These are phyloP conservation scores for Aspergillus pseudoterreus DNA, from an alignment of 2,329 filamentous ascomycete species.

Conservation along the genomic window DNA sequence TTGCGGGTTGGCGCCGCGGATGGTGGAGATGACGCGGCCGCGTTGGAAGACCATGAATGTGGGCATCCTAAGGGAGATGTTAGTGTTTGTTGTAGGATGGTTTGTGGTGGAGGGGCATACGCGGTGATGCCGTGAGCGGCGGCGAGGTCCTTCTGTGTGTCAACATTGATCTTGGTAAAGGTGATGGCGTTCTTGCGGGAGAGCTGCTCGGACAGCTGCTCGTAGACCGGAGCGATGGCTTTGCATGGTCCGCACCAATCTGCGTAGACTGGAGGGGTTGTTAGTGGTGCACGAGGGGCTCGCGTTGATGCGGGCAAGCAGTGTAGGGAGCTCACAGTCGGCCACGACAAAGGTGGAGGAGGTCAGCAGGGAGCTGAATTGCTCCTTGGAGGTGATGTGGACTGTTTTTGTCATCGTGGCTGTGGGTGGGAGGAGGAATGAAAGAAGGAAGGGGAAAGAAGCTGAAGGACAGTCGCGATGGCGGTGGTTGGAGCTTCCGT, in stretches of 20 bases:
- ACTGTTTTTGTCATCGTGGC: constrained; percentile 42
- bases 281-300: background rate
- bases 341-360: constrained; percentile 76
- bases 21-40: constrained; percentile 62
- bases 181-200: constrained; percentile 69
- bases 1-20: constrained; percentile 69
- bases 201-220: constrained; percentile 67
- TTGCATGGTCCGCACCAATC: constrained; percentile 85
- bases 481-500: constrained; percentile 12
- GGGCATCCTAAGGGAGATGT: constrained; percentile 57
- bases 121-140: constrained; percentile 68
- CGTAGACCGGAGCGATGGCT: constrained; percentile 77
- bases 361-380: constrained; percentile 66
- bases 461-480: constrained; percentile 9
- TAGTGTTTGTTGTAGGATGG: background rate
- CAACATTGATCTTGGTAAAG: constrained; percentile 84
- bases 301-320: constrained; percentile 2
- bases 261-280: constrained; percentile 68
- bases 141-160: constrained; percentile 70
- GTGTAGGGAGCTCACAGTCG: constrained; percentile 66
- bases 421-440: constrained; percentile 5
- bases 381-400: constrained; percentile 60
- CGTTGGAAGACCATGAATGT: constrained; percentile 89
- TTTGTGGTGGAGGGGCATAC: constrained; percentile 37
- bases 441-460: constrained; percentile 9